These are phyloP conservation scores for Paramecium tetraurelia DNA, from an alignment of 73 alveolate genomes.

Conservation along the genomic window DNA sequence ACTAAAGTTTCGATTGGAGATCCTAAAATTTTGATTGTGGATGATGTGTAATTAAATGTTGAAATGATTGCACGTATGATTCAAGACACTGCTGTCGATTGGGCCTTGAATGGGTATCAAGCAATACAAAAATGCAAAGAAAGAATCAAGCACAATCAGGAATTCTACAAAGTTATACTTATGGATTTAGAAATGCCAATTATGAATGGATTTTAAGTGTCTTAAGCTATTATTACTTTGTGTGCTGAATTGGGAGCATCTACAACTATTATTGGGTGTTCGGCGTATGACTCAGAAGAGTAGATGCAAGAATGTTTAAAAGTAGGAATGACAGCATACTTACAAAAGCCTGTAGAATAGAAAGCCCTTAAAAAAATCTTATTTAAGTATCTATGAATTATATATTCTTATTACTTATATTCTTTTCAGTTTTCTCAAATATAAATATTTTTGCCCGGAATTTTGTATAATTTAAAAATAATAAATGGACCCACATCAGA, in stretches of 20 bases:
- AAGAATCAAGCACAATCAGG: background rate
- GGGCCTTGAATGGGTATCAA: background rate
- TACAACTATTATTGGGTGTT: background rate
- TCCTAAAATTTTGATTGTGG: background rate
- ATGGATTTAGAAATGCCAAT: constrained; percentile 40
- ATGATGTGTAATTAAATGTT: background rate
- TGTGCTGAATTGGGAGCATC: background rate
- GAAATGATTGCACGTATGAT: background rate
- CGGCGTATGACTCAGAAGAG: constrained; percentile 4
- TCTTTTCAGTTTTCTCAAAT: background rate
- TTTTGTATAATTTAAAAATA: background rate
- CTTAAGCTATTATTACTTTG: background rate
- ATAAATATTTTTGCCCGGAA: background rate
- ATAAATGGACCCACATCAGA: background rate
- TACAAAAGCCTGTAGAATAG: background rate
- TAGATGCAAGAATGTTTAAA: background rate
- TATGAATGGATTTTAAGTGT: constrained; percentile 17
- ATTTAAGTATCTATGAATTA: background rate
- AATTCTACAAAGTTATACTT: background rate
- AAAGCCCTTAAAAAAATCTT: background rate
- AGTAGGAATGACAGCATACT: background rate
- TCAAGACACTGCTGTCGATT: background rate
- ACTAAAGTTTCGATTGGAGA: background rate
- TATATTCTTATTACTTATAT: background rate
- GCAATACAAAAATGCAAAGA: background rate